These are phyloP conservation scores for Endocladia muricata DNA, from an alignment of 31 red algal species.

Conservation along the genomic window DNA sequence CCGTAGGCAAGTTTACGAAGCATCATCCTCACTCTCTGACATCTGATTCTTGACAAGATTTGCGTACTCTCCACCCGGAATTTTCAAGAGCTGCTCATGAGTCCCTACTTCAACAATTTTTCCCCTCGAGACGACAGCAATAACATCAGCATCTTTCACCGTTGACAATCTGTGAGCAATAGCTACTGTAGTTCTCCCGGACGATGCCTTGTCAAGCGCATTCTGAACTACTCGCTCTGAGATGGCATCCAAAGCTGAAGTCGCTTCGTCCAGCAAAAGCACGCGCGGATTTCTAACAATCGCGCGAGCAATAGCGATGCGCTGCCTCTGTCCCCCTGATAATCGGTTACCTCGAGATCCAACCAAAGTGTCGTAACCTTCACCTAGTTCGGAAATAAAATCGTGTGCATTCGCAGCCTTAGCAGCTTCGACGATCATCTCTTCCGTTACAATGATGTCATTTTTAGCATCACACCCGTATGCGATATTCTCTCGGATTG, in stretches of 20 bases:
- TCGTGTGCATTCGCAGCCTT: constrained; percentile 59
- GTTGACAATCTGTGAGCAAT: constrained; percentile 93
- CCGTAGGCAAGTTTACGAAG: too few relatives aligned
- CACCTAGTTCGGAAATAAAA: constrained; percentile 58
- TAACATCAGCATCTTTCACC: constrained; percentile 73
- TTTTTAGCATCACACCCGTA: constrained; percentile 54
- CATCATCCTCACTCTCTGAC: too few relatives aligned
- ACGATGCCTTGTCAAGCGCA: constrained; percentile 61
- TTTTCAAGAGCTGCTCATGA: constrained; percentile 73
- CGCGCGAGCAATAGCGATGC: constrained; percentile 91
- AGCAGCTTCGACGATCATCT: constrained; percentile 56
- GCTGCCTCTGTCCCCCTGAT: constrained; percentile 90
- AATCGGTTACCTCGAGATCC: constrained; percentile 70
- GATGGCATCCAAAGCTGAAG: constrained; percentile 84
- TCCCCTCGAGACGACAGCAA: constrained; percentile 77
- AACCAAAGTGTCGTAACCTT: constrained; percentile 77
- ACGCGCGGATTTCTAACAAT: constrained; percentile 64
- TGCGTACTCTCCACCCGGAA: constrained; percentile 63
- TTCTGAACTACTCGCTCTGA: constrained; percentile 79
- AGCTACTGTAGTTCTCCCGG: constrained; percentile 78
- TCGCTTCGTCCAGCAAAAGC: constrained; percentile 87
- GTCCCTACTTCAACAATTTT: constrained; percentile 75
- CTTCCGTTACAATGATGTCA: constrained; percentile 30
- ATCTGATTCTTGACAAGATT: constrained; percentile 65
- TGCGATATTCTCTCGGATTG: constrained; percentile 76